Conservation (phyloP, 768 basidiomycete species). For the Termitomyces sp. region DNA sequence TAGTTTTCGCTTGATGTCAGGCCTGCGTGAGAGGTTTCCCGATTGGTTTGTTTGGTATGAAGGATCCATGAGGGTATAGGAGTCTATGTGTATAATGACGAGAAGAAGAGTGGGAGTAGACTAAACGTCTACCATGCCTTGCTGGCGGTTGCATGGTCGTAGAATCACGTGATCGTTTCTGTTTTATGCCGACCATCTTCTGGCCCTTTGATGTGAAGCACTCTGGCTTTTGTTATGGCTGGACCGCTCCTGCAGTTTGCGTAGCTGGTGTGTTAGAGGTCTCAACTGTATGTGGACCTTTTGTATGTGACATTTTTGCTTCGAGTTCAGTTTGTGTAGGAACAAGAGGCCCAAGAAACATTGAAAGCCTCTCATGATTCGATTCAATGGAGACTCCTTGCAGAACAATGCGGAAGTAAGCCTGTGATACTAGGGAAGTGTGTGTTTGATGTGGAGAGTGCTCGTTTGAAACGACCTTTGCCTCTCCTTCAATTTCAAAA, state of each 20-base stretch:
- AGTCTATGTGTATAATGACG: slow-evolving; percentile 2
- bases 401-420: slow-evolving; percentile 21
- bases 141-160: background rate
- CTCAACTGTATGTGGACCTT: slow-evolving; percentile 21
- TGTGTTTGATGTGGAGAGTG: slow-evolving; percentile 13
- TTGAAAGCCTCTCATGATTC: slow-evolving; percentile 13
- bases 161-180: slow-evolving; percentile 24
- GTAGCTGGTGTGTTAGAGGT: slow-evolving; percentile 44
- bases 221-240: slow-evolving; percentile 56
- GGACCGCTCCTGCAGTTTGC: slow-evolving; percentile 42
- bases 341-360: slow-evolving; percentile 13
- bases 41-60: slow-evolving; percentile 20
- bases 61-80: slow-evolving; percentile 20
- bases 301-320: background rate
- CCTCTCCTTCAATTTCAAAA: slow-evolving; percentile 7
- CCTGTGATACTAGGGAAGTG: slow-evolving; percentile 30
- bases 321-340: slow-evolving; percentile 1
- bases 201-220: slow-evolving; percentile 49
- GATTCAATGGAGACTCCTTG: slow-evolving; percentile 22
- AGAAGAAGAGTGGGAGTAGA: slow-evolving; percentile 1
- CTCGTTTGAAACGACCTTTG: background rate
- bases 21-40: slow-evolving; percentile 39
- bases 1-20: slow-evolving; percentile 81
- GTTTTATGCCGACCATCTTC: slow-evolving; percentile 33
- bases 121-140: background rate